Conservation (phyloP, 371 early-diverging fungal genomes). For the Mortierella sp. region DNA sequence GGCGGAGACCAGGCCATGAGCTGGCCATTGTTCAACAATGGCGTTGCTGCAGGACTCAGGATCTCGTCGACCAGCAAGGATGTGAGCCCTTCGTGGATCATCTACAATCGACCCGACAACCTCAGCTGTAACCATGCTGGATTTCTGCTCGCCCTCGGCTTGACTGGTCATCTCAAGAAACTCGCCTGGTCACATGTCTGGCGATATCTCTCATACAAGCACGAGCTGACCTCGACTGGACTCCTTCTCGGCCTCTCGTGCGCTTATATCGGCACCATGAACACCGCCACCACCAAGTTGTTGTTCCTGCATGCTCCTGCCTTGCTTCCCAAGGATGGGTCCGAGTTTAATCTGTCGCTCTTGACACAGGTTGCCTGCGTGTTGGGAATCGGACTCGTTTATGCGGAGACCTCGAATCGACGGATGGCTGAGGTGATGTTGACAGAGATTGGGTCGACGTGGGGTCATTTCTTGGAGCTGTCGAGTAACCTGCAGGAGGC, state of each 20-base stretch:
- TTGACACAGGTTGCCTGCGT: conserved; percentile 74
- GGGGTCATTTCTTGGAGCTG: conserved; percentile 48
- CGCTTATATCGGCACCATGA: conserved; percentile 77
- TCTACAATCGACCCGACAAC: conserved; percentile 72
- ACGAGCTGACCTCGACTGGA: conserved; percentile 77
- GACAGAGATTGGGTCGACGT: conserved; percentile 69
- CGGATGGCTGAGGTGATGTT: conserved; percentile 80
- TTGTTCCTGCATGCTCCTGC: conserved; percentile 82
- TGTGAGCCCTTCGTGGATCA: conserved; percentile 84
- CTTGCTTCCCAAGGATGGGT: conserved; percentile 65
- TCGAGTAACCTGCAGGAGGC: conserved; percentile 66
- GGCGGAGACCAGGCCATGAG: conserved; percentile 63
- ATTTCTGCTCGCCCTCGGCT: conserved; percentile 84
- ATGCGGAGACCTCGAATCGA: conserved; percentile 75
- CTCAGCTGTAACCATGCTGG: conserved; percentile 81
- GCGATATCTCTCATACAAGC: conserved; percentile 75
- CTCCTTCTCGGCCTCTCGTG: conserved; percentile 83
- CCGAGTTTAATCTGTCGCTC: conserved; percentile 70
- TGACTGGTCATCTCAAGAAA: conserved; percentile 79
- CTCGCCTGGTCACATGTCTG: conserved; percentile 73
- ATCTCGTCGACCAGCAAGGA: conserved; percentile 68
- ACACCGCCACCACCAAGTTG: conserved; percentile 73
- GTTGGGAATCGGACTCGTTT: conserved; percentile 83
- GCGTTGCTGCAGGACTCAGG: conserved; percentile 85
- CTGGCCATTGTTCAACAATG: conserved; percentile 93